A percentile compares a stretch with the other conserved stretches of the same genome.
These are phyloP conservation scores for Penicillium malachiteum DNA, from an alignment of 495 filamentous ascomycete species.

Conservation along the genomic window DNA sequence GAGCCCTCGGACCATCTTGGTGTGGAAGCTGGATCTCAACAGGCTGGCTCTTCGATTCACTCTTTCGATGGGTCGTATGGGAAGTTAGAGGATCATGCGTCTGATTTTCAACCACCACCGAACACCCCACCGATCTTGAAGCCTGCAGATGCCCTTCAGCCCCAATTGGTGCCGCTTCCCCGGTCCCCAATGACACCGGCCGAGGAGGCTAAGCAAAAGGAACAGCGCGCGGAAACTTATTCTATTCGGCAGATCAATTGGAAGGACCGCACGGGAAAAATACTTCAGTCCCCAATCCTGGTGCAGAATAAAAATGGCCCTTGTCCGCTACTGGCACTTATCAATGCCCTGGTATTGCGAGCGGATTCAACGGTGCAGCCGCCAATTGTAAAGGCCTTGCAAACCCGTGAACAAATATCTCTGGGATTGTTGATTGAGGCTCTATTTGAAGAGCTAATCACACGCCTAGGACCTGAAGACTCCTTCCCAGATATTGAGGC, in stretches of 20 bases:
- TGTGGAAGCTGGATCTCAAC: slow-evolving; percentile 5
- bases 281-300: slow-evolving; percentile 71
- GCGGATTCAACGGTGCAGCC: slow-evolving; percentile 63
- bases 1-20: slow-evolving; percentile 18
- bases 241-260: slow-evolving; percentile 69
- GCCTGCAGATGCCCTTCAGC: too few relatives aligned
- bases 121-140: neutral
- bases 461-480: slow-evolving; percentile 49
- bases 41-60: slow-evolving; percentile 15
- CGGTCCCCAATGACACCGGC: slow-evolving; percentile 24
- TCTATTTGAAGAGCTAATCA: slow-evolving; percentile 88
- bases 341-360: slow-evolving; percentile 85
- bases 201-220: slow-evolving; percentile 38
- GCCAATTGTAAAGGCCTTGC: slow-evolving; percentile 71
- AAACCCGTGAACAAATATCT: slow-evolving; percentile 81
- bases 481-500: slow-evolving; percentile 82
- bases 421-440: slow-evolving; percentile 81
- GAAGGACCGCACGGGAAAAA: slow-evolving; percentile 41
- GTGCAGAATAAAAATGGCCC: slow-evolving; percentile 93
- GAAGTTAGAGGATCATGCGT: neutral
- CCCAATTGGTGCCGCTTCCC: too few relatives aligned
- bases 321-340: slow-evolving; percentile 87
- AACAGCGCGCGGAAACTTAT: slow-evolving; percentile 63
- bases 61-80: slow-evolving; percentile 7
- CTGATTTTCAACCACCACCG: slow-evolving; percentile 3